phyloP scores from a whole-genome alignment of 768 basidiomycete genomes.

The Russula emetica region DNA sequence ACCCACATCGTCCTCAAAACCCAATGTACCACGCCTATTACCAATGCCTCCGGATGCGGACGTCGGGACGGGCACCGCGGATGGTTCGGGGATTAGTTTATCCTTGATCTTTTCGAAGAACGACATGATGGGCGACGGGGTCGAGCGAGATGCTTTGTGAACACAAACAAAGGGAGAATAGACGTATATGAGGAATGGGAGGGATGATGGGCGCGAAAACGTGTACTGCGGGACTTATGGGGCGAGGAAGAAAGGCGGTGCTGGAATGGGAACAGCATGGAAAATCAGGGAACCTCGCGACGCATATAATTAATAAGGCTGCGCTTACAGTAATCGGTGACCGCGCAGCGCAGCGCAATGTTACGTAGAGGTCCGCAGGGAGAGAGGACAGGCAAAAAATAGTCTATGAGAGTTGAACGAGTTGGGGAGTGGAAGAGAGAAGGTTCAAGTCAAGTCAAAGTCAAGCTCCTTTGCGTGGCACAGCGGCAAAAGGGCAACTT shows the following conservation, averaged over 20 bases:
- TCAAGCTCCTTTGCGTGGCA: background rate
- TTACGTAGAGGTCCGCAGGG: background rate
- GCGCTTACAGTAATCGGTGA: background rate
- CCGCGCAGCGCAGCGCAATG: background rate
- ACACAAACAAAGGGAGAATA: background rate
- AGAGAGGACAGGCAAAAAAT: background rate
- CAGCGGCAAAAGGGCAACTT: too few species aligned
- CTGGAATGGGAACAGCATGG: too few species aligned
- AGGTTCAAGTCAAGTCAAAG: background rate
- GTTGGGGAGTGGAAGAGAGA: background rate
- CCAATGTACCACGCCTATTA: constrained; percentile 49
- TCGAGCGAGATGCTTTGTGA: background rate
- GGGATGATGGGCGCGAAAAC: background rate
- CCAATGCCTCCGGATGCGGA: constrained; percentile 55
- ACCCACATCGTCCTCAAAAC: constrained; percentile 73
- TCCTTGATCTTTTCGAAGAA: constrained; percentile 56
- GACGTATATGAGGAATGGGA: background rate
- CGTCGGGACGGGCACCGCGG: constrained; percentile 34
- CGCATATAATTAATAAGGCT: background rate
- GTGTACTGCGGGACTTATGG: constrained; percentile 6
- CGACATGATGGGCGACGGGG: constrained; percentile 40
- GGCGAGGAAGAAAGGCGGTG: constrained; percentile 5
- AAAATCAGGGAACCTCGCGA: background rate
- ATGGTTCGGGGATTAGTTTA: constrained; percentile 46
- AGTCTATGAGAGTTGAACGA: background rate